Base-by-base conservation (phyloP, 163 green algal genomes). In the Scenedesmus sp. region DNA sequence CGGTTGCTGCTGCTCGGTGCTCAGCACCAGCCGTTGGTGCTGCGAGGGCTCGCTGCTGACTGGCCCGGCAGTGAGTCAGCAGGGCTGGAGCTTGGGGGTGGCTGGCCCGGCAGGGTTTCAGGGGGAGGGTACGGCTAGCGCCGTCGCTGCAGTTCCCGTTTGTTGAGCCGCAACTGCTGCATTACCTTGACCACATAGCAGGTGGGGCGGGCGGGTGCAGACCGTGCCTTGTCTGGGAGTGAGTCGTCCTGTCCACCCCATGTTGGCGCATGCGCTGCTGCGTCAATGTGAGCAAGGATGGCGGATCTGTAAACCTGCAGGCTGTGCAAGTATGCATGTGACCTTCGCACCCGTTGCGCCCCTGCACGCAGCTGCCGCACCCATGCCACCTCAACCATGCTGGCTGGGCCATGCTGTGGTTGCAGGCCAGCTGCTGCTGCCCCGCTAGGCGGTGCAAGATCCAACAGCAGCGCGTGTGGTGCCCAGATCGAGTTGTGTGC, bases 141-240 rank as follows among this genome's bases (percentile, higher is more conserved):
- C 92, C 90, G 0, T 90, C 65, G 18, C 82, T 94, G 80, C 81
- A 87, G 81, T 95, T 95, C 56, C 84, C 89, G 13, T 94, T 92
- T 88, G 73, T 90, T 22, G 92, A 95, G 68, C 92, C 92, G 12
- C 46, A 53, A 22, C 88, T 95, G 30, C 22, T 94, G 79, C 44
- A 85, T 0, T 46, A 90, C 12, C 89, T 92, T 43, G 49, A 61
- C 6, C 72, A 86, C 4, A 37, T 87, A 20, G 42, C 26, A 90
- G 89, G 89, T 89, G 70, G 40, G 81, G 6, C 33, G 6, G 16
- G 81, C 24, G 81, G 6, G 7, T 78, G 65, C 26, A 40, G 0
- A 42, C 22, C 30, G n/a, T 30, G 6, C 12, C 33, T 49, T 13
- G 35, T 24, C 33, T 51, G 26, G 30, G 2, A 43, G n/a, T 81